Evolutionary conservation across 768 basidiomycete genomes (phyloP), one percentile per base, ranked within the genome.

Genomic region (Tricholoma furcatifolium): DNA sequence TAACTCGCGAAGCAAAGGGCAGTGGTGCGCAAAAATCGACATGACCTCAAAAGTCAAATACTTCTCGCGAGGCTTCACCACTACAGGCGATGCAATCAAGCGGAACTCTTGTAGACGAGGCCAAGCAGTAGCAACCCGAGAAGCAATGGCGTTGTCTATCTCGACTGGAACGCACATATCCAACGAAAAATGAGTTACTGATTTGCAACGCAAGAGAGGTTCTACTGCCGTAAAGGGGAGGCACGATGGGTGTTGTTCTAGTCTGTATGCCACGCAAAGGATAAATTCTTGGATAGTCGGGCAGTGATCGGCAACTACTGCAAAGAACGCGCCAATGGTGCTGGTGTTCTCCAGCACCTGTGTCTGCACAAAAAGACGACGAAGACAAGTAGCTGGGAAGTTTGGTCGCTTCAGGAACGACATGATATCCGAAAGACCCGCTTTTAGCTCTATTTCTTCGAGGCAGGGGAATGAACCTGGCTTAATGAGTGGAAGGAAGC

Each of bases 391-490:
- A 8, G 52, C 45, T 20, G 57, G 53, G 21, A 54, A 48, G 21
- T 48, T 43, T 8, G 53, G 36, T 27, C 44, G 4, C 27, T 27
- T 53, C 20, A 58, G 27, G 38, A 54, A 51, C 2, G 21, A 47
- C 3, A 32, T 21, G 24, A 54, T 46, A 30, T 54, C 54, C 53
- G 50, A 51, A 20, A 54, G 50, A 47, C 54, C 50, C 6, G 57
- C 57, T 31, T 40, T 51, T n/a, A 58, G 38, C 15, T 45, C n/a
- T 31, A 58, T 48, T 7, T 27, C 27, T 27, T 27, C 27, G 7
- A 27, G 27, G 27, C 27, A 27, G 27, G 27, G 27, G 27, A 27
- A 27, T 27, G 27, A 3, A 4, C 27, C 27, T 27, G 27, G 27
- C 27, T 7, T 7, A 7, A 27, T 27, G 27, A 27, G 4, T 7